phyloP scores from a whole-genome alignment of 768 basidiomycete genomes.

The Hydnomerulius pinastri region DNA sequence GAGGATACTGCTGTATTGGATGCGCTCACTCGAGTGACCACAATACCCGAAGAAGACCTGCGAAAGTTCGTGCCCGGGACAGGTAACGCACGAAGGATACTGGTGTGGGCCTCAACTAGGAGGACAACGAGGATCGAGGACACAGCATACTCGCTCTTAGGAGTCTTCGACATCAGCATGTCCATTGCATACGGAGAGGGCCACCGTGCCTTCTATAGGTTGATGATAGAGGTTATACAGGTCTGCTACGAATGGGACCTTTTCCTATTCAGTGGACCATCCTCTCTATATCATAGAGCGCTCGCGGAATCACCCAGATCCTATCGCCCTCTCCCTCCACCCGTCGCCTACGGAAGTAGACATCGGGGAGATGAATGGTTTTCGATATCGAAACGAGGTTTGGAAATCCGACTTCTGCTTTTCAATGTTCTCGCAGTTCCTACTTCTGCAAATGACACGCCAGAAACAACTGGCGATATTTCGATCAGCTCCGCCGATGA shows the following conservation, averaged over 20 bases:
- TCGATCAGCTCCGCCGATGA: background rate
- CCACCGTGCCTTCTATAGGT: conserved; percentile 13
- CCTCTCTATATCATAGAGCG: background rate
- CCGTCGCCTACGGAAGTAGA: background rate
- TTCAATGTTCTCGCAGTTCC: background rate
- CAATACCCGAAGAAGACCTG: conserved; percentile 3
- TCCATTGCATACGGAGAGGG: no score
- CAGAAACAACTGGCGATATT: no score
- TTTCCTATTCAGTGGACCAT: conserved; percentile 1
- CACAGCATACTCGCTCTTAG: conserved; percentile 16
- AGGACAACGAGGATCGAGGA: no score
- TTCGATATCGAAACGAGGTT: conserved; percentile 4
- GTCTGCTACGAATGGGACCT: conserved; percentile 10
- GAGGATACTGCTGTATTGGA: background rate
- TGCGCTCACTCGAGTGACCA: background rate
- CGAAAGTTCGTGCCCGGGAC: conserved; percentile 1
- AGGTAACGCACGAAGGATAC: conserved; percentile 1
- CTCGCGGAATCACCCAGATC: background rate
- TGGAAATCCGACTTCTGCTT: conserved; percentile 1
- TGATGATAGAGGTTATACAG: conserved; percentile 6
- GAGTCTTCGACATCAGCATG: conserved; percentile 15
- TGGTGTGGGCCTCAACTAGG: conserved; percentile 17
- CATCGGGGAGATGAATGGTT: conserved; percentile 2
- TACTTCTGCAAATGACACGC: background rate
- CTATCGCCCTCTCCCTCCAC: background rate